Evolutionary conservation across 352 stramenopile species (phyloP), one percentile per base, ranked within the genome.

Genomic region (Phytophthora foliorum): DNA sequence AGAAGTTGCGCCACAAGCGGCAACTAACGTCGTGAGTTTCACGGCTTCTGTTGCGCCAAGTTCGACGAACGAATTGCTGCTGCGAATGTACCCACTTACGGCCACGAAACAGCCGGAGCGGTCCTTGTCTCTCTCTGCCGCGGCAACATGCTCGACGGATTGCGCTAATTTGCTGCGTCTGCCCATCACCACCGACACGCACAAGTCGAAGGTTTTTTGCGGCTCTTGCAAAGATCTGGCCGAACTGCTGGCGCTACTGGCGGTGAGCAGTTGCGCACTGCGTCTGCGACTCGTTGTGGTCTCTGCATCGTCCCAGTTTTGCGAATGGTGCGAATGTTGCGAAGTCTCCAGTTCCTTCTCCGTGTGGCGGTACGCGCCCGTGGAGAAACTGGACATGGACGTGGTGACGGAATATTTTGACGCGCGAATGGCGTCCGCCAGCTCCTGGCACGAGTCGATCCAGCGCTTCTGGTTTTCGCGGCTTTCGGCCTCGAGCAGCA

Each of bases 401-500:
- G 60, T 83, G 38, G 75, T 78, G 32, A 84, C 81, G 0, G 72
- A 78, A 34, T 82, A 93, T 64, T 92, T 91, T 27, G 82, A 82
- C 8, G 78, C 82, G 16, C 86, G 82, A 25, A 94, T 75, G 6
- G 75, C 52, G 51, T 94, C 86, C 11, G 87, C 81, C 46, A 94
- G 69, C 25, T 84, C 76, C 62, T 92, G 86, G 50, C 78, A 89
- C 21, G 84, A 72, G 34, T 92, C 83, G 21, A 92, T 92, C 86
- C 86, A 94, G 5, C 78, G 77, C 22, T 76, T 75, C 54, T 92
- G 84, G 54, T 80, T 85, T 27, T 91, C 82, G 24, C 74, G 77
- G 34, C 74, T 86, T 46, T 92, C 86, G 14, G 82, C 84, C 63
- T 94, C 83, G 2, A 94, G 72, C 52, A 92, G 60, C 25, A 94